phyloP scores from a whole-genome alignment of 2,329 filamentous ascomycete species.

The Emydomyces testavorans region DNA sequence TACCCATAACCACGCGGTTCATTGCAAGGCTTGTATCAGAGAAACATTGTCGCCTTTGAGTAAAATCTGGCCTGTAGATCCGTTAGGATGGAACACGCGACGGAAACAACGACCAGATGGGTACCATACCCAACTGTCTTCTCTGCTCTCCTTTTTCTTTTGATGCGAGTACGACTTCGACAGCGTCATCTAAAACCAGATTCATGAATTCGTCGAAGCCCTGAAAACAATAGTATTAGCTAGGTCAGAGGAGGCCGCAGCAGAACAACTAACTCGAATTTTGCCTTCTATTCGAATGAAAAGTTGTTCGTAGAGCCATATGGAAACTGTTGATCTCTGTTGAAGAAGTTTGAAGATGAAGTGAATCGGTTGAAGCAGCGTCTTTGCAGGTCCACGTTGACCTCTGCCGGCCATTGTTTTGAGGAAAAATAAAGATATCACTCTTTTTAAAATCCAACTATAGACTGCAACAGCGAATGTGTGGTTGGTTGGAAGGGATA shows the following conservation, averaged over 20 bases:
- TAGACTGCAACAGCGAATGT: too few species aligned
- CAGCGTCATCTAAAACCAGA: slow-evolving; percentile 85
- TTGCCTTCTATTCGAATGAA: slow-evolving; percentile 90
- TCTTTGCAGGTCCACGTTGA: slow-evolving; percentile 50
- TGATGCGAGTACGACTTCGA: slow-evolving; percentile 76
- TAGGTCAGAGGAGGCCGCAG: slow-evolving; percentile 3
- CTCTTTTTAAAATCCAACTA: too few species aligned
- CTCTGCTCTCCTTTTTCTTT: slow-evolving; percentile 72
- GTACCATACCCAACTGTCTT: slow-evolving; percentile 58
- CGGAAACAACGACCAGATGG: slow-evolving; percentile 8
- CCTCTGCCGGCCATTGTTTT: slow-evolving; percentile 43
- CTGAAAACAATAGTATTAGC: slow-evolving; percentile 36
- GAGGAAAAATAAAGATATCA: neutral
- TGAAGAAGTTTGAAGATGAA: slow-evolving; percentile 90
- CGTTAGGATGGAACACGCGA: slow-evolving; percentile 9
- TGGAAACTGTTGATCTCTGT: slow-evolving; percentile 70
- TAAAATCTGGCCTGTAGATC: slow-evolving; percentile 59
- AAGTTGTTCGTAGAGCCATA: slow-evolving; percentile 97
- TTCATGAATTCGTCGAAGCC: slow-evolving; percentile 99
- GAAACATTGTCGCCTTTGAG: slow-evolving; percentile 84
- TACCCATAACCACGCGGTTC: slow-evolving; percentile 13
- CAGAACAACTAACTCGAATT: slow-evolving; percentile 58
- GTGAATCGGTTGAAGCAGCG: slow-evolving; percentile 66
- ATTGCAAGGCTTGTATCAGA: slow-evolving; percentile 53
- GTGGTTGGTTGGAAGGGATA: neutral